These are phyloP conservation scores for Jatropha curcas DNA, from an alignment of 345 rosid species.

Conservation along the genomic window DNA sequence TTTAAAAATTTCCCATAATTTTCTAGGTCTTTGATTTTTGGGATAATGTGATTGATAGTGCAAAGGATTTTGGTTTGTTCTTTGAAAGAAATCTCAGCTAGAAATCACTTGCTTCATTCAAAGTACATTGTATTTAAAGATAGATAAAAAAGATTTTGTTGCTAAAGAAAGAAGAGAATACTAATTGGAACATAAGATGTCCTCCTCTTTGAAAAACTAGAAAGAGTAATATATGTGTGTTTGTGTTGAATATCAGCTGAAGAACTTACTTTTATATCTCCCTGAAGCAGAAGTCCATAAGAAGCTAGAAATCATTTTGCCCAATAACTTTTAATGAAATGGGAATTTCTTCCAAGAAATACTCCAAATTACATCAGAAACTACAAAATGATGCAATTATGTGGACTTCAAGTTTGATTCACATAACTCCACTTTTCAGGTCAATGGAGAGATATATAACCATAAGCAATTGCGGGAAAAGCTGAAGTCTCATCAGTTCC, in stretches of 20 bases:
- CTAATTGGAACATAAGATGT: not conserved
- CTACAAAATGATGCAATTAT: not conserved
- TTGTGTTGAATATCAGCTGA: too few relatives aligned
- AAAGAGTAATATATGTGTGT: too few relatives aligned
- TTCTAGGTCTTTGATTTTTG: not conserved
- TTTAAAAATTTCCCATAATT: not conserved
- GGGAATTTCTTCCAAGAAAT: not conserved
- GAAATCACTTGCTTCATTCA: not conserved
- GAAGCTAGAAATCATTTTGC: not conserved
- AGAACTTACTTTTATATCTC: too few relatives aligned
- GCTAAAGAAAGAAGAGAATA: not conserved
- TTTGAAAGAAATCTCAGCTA: too few relatives aligned
- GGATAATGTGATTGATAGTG: too few relatives aligned
- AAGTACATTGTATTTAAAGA: not conserved
- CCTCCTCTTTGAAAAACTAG: not conserved
- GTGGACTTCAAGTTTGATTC: slow-evolving; percentile 11
- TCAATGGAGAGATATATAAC: slow-evolving; percentile 89
- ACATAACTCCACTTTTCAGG: slow-evolving; percentile 37
- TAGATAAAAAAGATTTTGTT: not conserved
- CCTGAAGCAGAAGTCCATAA: not conserved
- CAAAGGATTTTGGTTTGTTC: too few relatives aligned
- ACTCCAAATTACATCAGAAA: not conserved
- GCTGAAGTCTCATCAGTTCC: slow-evolving; percentile 59
- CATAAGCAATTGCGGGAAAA: slow-evolving; percentile 61
- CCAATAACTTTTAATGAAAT: not conserved